A percentile compares a stretch with the other conserved stretches of the same genome.
These are phyloP conservation scores for Saccharum hybrid DNA, from an alignment of 202 grass and related monocot genomes.

Conservation along the genomic window DNA sequence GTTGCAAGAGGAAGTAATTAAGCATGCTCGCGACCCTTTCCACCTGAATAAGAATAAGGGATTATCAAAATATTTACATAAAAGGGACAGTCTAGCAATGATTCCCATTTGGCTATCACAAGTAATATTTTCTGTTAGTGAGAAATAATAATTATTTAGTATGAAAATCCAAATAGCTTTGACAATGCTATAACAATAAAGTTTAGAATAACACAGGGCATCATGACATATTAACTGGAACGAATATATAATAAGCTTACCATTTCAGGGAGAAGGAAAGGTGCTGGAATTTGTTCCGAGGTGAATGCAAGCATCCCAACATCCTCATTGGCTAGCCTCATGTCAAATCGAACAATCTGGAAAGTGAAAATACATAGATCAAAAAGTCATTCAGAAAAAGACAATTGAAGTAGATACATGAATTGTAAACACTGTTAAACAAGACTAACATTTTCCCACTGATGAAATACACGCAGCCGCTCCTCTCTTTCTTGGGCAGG, in stretches of 20 bases:
- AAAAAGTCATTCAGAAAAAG: slow-evolving; percentile 11
- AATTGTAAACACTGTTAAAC: slow-evolving; percentile 28
- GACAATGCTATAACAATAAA: background rate
- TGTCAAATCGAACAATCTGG: slow-evolving; percentile 94
- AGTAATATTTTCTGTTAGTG: background rate
- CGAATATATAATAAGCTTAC: slow-evolving; percentile 48
- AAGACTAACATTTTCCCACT: slow-evolving; percentile 86
- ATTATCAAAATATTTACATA: slow-evolving; percentile 21
- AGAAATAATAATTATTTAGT: slow-evolving; percentile 2
- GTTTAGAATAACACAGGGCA: slow-evolving; percentile 3
- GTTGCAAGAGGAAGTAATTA: slow-evolving; percentile 98
- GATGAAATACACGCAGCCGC: slow-evolving; percentile 83
- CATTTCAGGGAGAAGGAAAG: slow-evolving; percentile 97
- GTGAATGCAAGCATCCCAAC: slow-evolving; percentile 98
- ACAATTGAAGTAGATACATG: slow-evolving; percentile 1
- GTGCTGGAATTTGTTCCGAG: slow-evolving; percentile 96
- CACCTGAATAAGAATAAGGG: slow-evolving; percentile 53
- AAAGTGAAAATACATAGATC: slow-evolving; percentile 52
- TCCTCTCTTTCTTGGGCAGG: slow-evolving; percentile 91
- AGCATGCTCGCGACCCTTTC: slow-evolving; percentile 97
- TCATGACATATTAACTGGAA: slow-evolving; percentile 17
- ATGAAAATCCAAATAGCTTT: background rate
- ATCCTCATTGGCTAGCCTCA: slow-evolving; percentile 98
- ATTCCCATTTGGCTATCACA: slow-evolving; percentile 26
- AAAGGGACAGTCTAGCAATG: background rate